These are phyloP conservation scores for Blastobotrys buckinghamii DNA, from an alignment of 1,139 yeast species.

Conservation along the genomic window DNA sequence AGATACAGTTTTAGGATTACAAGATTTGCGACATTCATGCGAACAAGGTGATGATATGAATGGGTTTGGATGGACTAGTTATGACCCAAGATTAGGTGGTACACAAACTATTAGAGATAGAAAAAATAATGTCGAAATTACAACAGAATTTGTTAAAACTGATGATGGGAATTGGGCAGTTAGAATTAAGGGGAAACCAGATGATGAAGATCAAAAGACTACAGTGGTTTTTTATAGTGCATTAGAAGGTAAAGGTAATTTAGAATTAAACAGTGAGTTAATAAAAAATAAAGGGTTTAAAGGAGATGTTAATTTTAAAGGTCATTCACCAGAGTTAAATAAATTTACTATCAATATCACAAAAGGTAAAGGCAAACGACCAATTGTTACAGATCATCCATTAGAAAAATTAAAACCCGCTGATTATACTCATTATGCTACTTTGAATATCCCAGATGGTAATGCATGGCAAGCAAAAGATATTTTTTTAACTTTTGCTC, in stretches of 20 bases:
- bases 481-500: slow-evolving; percentile 60
- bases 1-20: slow-evolving; percentile 53
- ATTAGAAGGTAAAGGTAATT: slow-evolving; percentile 48
- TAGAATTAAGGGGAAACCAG: slow-evolving; percentile 60
- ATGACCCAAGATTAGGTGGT: slow-evolving; percentile 88
- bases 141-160: slow-evolving; percentile 71
- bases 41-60: slow-evolving; percentile 68
- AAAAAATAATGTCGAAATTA: slow-evolving; percentile 55
- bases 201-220: slow-evolving; percentile 44
- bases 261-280: slow-evolving; percentile 27
- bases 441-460: slow-evolving; percentile 66
- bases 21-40: slow-evolving; percentile 67
- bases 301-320: slow-evolving; percentile 30
- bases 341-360: slow-evolving; percentile 29
- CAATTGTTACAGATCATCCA: slow-evolving; percentile 24
- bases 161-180: slow-evolving; percentile 74
- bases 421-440: slow-evolving; percentile 54
- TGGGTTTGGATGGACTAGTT: slow-evolving; percentile 79
- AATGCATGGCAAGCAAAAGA: slow-evolving; percentile 78
- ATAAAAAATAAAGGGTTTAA: slow-evolving; percentile 25
- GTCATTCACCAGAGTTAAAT: slow-evolving; percentile 34
- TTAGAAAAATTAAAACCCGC: slow-evolving; percentile 29
- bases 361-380: slow-evolving; percentile 29
- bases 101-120: slow-evolving; percentile 65
- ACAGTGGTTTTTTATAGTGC: slow-evolving; percentile 77